Conservation (phyloP, 129 eudicot species). For the Lactuca sativa region DNA sequence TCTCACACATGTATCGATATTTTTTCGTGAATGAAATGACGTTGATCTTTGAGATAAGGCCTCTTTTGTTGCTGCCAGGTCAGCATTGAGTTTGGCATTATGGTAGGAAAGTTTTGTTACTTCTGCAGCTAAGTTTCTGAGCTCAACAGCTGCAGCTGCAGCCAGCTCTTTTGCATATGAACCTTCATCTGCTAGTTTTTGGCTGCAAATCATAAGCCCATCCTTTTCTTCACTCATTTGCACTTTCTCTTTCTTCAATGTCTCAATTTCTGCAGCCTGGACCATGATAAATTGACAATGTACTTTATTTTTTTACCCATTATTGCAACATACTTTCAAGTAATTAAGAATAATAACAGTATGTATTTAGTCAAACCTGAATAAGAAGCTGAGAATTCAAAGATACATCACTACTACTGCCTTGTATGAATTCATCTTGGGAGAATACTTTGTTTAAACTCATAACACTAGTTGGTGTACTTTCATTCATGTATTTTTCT, state of each 20-base stretch:
- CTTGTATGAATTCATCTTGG: constrained; percentile 48
- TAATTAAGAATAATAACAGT: too few species aligned
- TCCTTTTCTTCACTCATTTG: constrained; percentile 67
- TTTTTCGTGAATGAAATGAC: neutral
- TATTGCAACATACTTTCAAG: too few species aligned
- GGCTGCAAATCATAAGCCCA: constrained; percentile 67
- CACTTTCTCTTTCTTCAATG: constrained; percentile 69
- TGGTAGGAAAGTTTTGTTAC: constrained; percentile 77
- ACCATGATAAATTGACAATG: neutral
- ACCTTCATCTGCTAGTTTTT: constrained; percentile 82
- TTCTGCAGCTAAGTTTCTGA: constrained; percentile 81
- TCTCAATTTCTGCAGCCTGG: constrained; percentile 76
- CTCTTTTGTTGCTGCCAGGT: constrained; percentile 49
- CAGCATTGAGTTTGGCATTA: constrained; percentile 68
- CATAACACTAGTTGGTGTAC: constrained; percentile 79
- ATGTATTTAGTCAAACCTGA: constrained; percentile 48
- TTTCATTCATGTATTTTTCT: constrained; percentile 46
- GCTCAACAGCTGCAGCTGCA: constrained; percentile 96
- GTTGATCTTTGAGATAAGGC: constrained; percentile 28
- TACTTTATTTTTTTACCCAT: too few species aligned
- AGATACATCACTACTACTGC: constrained; percentile 41
- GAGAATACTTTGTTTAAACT: constrained; percentile 63
- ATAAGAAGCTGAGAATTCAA: constrained; percentile 53
- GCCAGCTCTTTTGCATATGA: constrained; percentile 88
- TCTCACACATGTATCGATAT: constrained; percentile 29